These are phyloP conservation scores for Chalara sp. DNA, from an alignment of 2,329 filamentous ascomycete genomes.

Conservation along the genomic window DNA sequence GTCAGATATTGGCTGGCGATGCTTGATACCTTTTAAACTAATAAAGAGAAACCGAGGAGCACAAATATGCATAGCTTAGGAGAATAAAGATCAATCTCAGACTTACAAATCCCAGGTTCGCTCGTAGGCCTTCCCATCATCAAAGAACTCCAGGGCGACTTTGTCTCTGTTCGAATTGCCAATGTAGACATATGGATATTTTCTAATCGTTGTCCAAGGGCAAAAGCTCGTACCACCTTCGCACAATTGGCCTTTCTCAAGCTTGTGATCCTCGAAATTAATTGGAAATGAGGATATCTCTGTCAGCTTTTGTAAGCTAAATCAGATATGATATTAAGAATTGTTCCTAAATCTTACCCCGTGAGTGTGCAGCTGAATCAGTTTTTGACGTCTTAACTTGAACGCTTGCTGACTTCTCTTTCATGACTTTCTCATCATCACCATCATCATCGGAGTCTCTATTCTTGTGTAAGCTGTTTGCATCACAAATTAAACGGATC, in stretches of 20 bases:
- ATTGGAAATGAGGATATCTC: neutral
- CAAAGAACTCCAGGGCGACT: constrained; percentile 40
- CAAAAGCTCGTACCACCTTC: constrained; percentile 32
- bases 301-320: neutral
- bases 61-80: neutral
- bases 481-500: too few relatives aligned
- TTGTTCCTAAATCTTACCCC: too few relatives aligned
- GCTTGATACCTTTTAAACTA: neutral
- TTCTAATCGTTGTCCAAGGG: constrained; percentile 45
- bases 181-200: constrained; percentile 55
- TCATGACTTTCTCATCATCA: too few relatives aligned
- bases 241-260: constrained; percentile 21
- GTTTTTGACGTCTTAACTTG: too few relatives aligned
- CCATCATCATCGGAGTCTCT: constrained; percentile 13
- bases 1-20: neutral
- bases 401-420: too few relatives aligned
- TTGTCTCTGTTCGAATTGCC: constrained; percentile 41
- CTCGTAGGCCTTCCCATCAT: constrained; percentile 47
- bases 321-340: neutral
- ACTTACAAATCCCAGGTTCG: constrained; percentile 72
- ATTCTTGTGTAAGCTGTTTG: too few relatives aligned
- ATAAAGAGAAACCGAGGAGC: neutral
- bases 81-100: neutral
- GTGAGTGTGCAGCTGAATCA: too few relatives aligned
- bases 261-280: constrained; percentile 11